Percentiles rank a stretch among this genome's conserved stretches.
Conservation (phyloP, 2,329 filamentous ascomycete species). For the Trichophyton equinum region DNA sequence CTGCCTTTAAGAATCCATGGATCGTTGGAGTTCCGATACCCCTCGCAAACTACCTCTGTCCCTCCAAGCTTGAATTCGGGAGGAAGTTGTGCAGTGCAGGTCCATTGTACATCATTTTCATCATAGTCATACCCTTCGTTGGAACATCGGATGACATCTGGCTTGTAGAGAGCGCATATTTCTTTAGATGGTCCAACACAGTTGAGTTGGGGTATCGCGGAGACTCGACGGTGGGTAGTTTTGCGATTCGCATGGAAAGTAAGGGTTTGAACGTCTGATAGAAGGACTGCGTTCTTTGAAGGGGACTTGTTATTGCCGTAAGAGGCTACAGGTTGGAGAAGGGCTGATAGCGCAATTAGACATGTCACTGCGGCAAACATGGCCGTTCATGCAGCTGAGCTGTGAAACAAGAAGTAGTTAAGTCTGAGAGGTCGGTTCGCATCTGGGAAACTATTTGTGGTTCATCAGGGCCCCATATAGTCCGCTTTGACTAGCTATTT, state of each 20-base stretch:
- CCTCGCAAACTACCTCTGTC: slow-evolving; percentile 88
- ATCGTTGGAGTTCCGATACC: slow-evolving; percentile 65
- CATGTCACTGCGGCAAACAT: slow-evolving; percentile 4
- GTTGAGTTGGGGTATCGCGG: slow-evolving; percentile 63
- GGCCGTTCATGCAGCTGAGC: background rate
- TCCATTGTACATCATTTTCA: slow-evolving; percentile 76
- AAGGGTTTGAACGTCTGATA: slow-evolving; percentile 53
- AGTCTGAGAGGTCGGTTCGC: background rate
- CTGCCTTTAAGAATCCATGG: slow-evolving; percentile 80
- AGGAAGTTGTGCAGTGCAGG: slow-evolving; percentile 57
- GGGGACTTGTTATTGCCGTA: slow-evolving; percentile 17
- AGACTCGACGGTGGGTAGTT: slow-evolving; percentile 64
- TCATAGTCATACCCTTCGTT: slow-evolving; percentile 75
- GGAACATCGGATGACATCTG: slow-evolving; percentile 78
- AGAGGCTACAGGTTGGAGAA: slow-evolving; percentile 6
- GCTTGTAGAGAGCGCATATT: slow-evolving; percentile 55
- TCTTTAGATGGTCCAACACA: slow-evolving; percentile 55
- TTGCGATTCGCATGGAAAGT: slow-evolving; percentile 57
- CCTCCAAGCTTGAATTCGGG: slow-evolving; percentile 60
- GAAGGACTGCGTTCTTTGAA: slow-evolving; percentile 30
- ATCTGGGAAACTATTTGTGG: background rate
- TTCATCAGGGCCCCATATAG: background rate
- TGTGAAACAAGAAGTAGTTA: background rate
- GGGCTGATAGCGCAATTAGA: slow-evolving; percentile 12
- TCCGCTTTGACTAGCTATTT: background rate